Evolutionary conservation across 495 filamentous ascomycete species (phyloP), one percentile per base, ranked within the genome.

Genomic region (Talaromyces ruber): DNA sequence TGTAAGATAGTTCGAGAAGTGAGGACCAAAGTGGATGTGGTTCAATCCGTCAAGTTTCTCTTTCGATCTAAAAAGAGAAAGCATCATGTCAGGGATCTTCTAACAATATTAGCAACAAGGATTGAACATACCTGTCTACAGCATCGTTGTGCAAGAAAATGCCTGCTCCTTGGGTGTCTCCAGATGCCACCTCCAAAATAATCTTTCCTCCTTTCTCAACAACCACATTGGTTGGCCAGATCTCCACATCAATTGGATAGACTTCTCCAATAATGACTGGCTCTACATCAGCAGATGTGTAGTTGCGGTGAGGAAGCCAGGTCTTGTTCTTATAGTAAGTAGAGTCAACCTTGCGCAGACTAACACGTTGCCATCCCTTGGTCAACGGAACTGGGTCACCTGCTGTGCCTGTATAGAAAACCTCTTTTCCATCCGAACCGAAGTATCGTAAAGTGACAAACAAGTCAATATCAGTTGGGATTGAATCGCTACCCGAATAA

Each of bases 381-480:
- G 63, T 62, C 6, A 67, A 14, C 3, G 65, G 63, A 29, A 77
- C 69, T 6, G 74, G 71, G 59, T 77, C 74, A 11, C 74, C 74
- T 50, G 71, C 72, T 4, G 78, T 78, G 30, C 85, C 84, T 11
- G 87, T 90, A 69, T 88, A 90, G 63, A 78, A 82, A 3, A 89
- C 75, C 58, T 89, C 86, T 39, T 82, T 78, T 1, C 83, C 84
- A 9, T 70, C 64, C 0, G 81, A 66, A 5, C 74, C 74, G 50
- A 88, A 76, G 66, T 90, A 75, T 1, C 86, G 79, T 9, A 88
- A 71, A 0, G 85, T 86, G 18, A 88, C 58, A 67, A 88, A 89
- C 32, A 89, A 68, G 66, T 89, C 86, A 21, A 90, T 83, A 57
- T 90, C 87, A 2, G 62, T 71, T 11, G 72, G 75, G 62, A n/a